phyloP scores from a whole-genome alignment of 2,329 filamentous ascomycete genomes.

The Scleromitrula shiraiana region DNA sequence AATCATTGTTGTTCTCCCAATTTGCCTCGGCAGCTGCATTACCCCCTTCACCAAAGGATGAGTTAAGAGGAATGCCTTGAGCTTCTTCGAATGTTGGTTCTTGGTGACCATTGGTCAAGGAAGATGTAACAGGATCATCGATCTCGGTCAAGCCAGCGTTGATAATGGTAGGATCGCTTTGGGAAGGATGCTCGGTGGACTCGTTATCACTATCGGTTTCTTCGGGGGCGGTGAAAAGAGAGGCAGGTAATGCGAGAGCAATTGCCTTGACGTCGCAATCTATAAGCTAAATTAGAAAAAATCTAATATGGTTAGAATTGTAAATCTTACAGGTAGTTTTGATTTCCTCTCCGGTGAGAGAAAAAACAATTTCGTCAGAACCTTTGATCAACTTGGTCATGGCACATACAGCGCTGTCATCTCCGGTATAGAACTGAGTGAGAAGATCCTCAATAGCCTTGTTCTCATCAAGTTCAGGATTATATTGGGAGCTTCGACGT shows the following conservation, averaged over 20 bases:
- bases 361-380: constrained; percentile 56
- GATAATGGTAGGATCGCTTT: constrained; percentile 58
- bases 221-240: constrained; percentile 27
- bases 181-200: constrained; percentile 31
- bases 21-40: constrained; percentile 57
- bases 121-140: constrained; percentile 37
- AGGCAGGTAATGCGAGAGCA: constrained; percentile 45
- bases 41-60: constrained; percentile 43
- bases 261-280: constrained; percentile 52
- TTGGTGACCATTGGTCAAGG: constrained; percentile 38
- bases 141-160: constrained; percentile 63
- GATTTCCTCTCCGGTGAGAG: constrained; percentile 56
- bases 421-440: constrained; percentile 70
- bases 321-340: constrained; percentile 65
- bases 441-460: constrained; percentile 75
- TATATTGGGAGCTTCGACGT: constrained; percentile 57
- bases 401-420: constrained; percentile 63
- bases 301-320: neutral
- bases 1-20: constrained; percentile 45
- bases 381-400: constrained; percentile 74
- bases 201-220: constrained; percentile 27
- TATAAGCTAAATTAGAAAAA: constrained; percentile 26
- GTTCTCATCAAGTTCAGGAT: constrained; percentile 61
- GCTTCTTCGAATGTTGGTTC: constrained; percentile 30
- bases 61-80: constrained; percentile 40